These are phyloP conservation scores for Elaeis guineensis DNA, from an alignment of 176 grass and related monocot species.

Conservation along the genomic window DNA sequence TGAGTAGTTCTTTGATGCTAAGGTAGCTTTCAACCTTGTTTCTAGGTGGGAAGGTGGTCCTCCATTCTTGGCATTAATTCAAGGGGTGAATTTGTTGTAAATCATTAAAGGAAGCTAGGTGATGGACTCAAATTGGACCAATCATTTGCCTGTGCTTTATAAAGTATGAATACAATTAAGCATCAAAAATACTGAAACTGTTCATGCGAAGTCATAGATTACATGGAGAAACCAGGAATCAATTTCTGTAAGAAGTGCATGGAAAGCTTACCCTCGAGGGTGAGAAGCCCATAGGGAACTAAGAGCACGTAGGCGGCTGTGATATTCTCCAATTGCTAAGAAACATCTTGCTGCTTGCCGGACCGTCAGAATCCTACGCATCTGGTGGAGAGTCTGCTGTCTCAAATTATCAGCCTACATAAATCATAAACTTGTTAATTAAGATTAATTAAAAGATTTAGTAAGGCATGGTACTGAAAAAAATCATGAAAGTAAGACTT, in stretches of 20 bases:
- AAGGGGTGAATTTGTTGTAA: background rate
- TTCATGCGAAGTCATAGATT: too few relatives aligned
- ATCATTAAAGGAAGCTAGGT: too few relatives aligned
- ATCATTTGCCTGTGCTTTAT: too few relatives aligned
- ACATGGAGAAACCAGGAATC: too few relatives aligned
- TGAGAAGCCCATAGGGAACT: slow-evolving; percentile 79
- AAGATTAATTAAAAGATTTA: too few relatives aligned
- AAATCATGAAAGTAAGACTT: too few relatives aligned
- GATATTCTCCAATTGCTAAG: slow-evolving; percentile 71
- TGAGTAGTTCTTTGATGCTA: slow-evolving; percentile 11
- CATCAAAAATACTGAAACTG: too few relatives aligned
- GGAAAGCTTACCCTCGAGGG: slow-evolving; percentile 50
- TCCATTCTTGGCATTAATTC: slow-evolving; percentile 21
- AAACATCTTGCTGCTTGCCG: slow-evolving; percentile 74
- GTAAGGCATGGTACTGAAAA: too few relatives aligned
- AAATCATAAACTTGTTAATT: slow-evolving; percentile 10
- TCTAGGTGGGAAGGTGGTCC: slow-evolving; percentile 23
- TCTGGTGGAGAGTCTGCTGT: slow-evolving; percentile 81
- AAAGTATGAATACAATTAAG: too few relatives aligned
- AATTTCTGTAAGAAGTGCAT: background rate
- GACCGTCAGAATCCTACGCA: slow-evolving; percentile 71
- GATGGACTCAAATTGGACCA: too few relatives aligned
- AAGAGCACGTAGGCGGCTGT: slow-evolving; percentile 59
- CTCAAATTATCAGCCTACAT: slow-evolving; percentile 83
- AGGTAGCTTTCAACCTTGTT: slow-evolving; percentile 27